phyloP scores from a whole-genome alignment of 805 yeast species.

The Yamadazyma takamatsuzukensis region DNA sequence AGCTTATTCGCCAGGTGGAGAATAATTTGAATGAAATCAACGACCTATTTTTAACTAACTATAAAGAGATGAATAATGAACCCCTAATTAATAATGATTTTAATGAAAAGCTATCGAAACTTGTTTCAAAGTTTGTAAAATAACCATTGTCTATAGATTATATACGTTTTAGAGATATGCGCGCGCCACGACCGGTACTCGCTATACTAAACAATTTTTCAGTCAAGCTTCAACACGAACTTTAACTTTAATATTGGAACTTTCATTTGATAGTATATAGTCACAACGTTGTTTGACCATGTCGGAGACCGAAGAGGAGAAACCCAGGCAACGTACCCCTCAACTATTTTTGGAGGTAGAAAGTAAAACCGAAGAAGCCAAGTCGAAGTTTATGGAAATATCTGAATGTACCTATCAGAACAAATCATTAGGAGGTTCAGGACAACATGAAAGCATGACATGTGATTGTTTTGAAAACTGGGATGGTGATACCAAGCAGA shows the following conservation, averaged over 20 bases:
- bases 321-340: constrained; percentile 10
- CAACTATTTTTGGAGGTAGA: constrained; percentile 37
- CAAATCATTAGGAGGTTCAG: constrained; percentile 63
- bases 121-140: constrained; percentile 12
- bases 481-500: constrained; percentile 34
- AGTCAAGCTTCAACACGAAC: no score
- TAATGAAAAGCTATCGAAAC: constrained; percentile 14
- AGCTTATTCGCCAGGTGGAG: constrained; percentile 19
- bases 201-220: no score
- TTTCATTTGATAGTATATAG: no score
- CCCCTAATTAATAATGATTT: constrained; percentile 13
- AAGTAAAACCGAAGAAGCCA: constrained; percentile 70
- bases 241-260: no score
- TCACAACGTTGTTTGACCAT: no score
- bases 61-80: constrained; percentile 5
- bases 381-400: constrained; percentile 51
- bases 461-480: constrained; percentile 77
- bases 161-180: no score
- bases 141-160: no score
- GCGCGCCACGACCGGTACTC: no score
- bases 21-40: constrained; percentile 8
- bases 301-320: constrained; percentile 5
- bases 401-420: constrained; percentile 59
- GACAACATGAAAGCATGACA: constrained; percentile 79
- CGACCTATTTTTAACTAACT: constrained; percentile 4